These are phyloP conservation scores for Heterobasidion annosum DNA, from an alignment of 1,284 basidiomycete species.

Conservation along the genomic window DNA sequence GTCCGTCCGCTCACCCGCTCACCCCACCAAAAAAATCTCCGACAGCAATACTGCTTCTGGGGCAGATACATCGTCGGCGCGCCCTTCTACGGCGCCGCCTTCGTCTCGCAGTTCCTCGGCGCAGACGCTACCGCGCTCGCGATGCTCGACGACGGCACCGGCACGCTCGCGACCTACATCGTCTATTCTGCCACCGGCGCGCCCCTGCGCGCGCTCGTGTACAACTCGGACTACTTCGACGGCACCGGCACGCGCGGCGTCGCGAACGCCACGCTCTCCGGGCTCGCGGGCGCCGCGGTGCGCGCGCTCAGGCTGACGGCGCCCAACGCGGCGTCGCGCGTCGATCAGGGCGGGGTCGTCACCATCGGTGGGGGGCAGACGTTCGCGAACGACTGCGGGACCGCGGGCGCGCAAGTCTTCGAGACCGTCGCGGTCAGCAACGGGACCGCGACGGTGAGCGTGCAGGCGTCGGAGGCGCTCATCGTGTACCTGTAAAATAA, in stretches of 20 bases:
- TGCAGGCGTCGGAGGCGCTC: conserved; percentile 29
- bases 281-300: conserved; percentile 12
- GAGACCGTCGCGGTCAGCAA: conserved; percentile 21
- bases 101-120: conserved; percentile 30
- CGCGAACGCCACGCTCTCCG: conserved; percentile 17
- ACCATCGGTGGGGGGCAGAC: conserved; percentile 29
- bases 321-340: conserved; percentile 22
- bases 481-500: conserved; percentile 23
- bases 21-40: too few relatives aligned
- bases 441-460: conserved; percentile 19
- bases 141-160: conserved; percentile 27
- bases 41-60: conserved; percentile 33
- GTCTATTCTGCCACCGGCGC: conserved; percentile 19
- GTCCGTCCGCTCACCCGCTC: neutral
- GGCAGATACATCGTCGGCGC: conserved; percentile 23
- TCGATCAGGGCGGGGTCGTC: conserved; percentile 25
- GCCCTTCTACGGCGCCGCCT: conserved; percentile 32
- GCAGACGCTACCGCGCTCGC: conserved; percentile 21
- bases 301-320: conserved; percentile 27
- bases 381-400: conserved; percentile 18
- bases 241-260: conserved; percentile 22
- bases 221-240: conserved; percentile 23
- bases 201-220: conserved; percentile 24
- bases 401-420: conserved; percentile 18
- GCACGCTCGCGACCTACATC: conserved; percentile 25